Evolutionary conservation across 2,329 filamentous ascomycete genomes (phyloP).

Genomic region (Septoria linicola): DNA sequence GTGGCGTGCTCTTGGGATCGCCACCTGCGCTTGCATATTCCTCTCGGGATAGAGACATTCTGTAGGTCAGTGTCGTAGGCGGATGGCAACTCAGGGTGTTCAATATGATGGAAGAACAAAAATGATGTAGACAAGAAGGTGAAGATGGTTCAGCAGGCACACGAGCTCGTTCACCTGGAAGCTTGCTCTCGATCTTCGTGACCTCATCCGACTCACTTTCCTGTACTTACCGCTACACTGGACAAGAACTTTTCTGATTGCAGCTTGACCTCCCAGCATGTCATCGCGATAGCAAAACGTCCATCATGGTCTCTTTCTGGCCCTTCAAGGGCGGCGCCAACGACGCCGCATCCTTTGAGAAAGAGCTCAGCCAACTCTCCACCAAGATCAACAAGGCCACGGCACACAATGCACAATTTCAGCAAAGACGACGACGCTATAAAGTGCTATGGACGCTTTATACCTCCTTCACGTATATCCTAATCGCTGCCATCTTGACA

Average conservation of each 20-base stretch:
- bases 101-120: too few species aligned
- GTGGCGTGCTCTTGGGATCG: slow-evolving; percentile 4
- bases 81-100: too few species aligned
- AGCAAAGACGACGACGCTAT: slow-evolving; percentile 70
- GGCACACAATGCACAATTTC: slow-evolving; percentile 69
- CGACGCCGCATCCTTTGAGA: slow-evolving; percentile 91
- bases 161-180: too few species aligned
- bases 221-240: too few species aligned
- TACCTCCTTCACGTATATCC: slow-evolving; percentile 82
- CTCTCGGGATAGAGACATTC: neutral
- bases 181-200: too few species aligned
- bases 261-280: too few species aligned
- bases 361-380: slow-evolving; percentile 77
- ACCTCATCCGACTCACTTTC: too few species aligned
- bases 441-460: slow-evolving; percentile 90
- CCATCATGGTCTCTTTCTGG: slow-evolving; percentile 78
- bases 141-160: too few species aligned
- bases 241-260: too few species aligned
- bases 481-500: slow-evolving; percentile 76
- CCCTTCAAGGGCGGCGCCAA: slow-evolving; percentile 80
- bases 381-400: slow-evolving; percentile 76
- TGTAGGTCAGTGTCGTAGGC: too few species aligned
- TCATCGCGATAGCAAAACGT: too few species aligned
- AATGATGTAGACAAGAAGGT: too few species aligned
- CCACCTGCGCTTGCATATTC: slow-evolving; percentile 8